These are phyloP conservation scores for Protomyces pachydermus DNA, from an alignment of 1,139 yeast genomes.

Conservation along the genomic window DNA sequence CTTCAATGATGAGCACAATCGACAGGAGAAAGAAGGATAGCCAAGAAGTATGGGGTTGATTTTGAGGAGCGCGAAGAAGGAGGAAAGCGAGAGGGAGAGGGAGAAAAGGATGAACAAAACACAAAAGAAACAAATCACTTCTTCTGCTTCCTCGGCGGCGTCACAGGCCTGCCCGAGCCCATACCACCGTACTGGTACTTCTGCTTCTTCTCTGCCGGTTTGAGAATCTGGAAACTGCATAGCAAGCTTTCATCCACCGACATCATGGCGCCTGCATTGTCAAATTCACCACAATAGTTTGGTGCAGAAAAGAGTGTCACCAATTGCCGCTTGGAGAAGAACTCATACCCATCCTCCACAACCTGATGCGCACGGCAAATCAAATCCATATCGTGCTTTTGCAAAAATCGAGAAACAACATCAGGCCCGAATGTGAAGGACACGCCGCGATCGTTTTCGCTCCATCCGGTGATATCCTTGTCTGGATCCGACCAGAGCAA, in stretches of 20 bases:
- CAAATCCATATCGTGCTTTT: constrained; percentile 93
- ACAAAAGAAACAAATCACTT: neutral
- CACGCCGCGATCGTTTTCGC: constrained; percentile 96
- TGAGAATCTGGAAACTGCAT: constrained; percentile 94
- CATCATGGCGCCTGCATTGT: constrained; percentile 99
- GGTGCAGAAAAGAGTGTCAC: constrained; percentile 95
- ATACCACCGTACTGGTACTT: constrained; percentile 57
- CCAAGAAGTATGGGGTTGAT: too few species aligned
- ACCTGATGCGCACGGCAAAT: constrained; percentile 98
- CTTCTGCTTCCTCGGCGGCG: constrained; percentile 70
- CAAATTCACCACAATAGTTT: constrained; percentile 97
- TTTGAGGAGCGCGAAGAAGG: too few species aligned
- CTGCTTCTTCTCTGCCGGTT: constrained; percentile 93
- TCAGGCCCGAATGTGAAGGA: constrained; percentile 97
- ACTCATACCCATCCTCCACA: constrained; percentile 97
- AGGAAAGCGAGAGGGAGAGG: too few species aligned
- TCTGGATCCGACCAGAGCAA: constrained; percentile 98
- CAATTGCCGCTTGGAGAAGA: constrained; percentile 88
- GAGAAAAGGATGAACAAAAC: neutral
- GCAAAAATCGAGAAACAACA: constrained; percentile 87
- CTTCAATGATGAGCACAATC: too few species aligned
- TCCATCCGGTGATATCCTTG: constrained; percentile 96
- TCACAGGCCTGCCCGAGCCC: constrained; percentile 45
- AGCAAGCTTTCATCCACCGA: constrained; percentile 91
- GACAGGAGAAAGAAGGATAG: too few species aligned